Base-by-base conservation (phyloP, 2,329 filamentous ascomycete species). In the Hypomyces rosellus region DNA sequence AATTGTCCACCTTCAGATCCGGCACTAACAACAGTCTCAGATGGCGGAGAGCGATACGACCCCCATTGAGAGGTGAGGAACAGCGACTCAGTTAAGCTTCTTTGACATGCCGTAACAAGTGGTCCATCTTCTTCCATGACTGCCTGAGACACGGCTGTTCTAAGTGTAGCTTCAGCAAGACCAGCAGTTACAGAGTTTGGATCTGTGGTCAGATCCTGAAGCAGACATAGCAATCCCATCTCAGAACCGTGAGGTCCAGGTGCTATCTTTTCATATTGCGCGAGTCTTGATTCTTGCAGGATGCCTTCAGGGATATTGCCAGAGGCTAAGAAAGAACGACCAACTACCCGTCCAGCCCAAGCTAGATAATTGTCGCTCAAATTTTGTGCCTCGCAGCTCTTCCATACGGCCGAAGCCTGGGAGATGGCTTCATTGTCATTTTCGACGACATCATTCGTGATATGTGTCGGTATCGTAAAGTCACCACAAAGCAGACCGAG, bases 341-440 rank as follows among this genome's bases (percentile, higher is more conserved):
- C 93, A 41, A 97, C 74, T 2, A 91, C 86, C 55, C 85, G 80
- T 3, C 88, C 91, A 41, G 88, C 87, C 95, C 95, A 99, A 1
- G 88, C 72, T 1, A 89, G 72, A 63, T 93, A 96, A 14, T 82
- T 78, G 22, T 79, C 71, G 50, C 83, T 86, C 14, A 85, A 73
- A 2, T 78, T 71, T 36, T 77, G 73, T n/a, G 79, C 75, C 51
- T 80, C 76, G 57, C 89, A 87, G 39, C 87, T 90, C 62, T 85
- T 84, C 84, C 86, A 93, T 0, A 96, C 76, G 15, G 83, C 79
- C 12, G 82, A 72, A 2, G 83, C 80, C 61, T 85, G 81, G 1
- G 70, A 65, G 12, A 80, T 65, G 11, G 89, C 84, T 40, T 82
- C 75, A 14, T 75, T 63, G 62, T 95, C 89, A 1, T 75, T 75